phyloP scores from a whole-genome alignment of 2,329 filamentous ascomycete species.

The Claviceps pazoutovae region DNA sequence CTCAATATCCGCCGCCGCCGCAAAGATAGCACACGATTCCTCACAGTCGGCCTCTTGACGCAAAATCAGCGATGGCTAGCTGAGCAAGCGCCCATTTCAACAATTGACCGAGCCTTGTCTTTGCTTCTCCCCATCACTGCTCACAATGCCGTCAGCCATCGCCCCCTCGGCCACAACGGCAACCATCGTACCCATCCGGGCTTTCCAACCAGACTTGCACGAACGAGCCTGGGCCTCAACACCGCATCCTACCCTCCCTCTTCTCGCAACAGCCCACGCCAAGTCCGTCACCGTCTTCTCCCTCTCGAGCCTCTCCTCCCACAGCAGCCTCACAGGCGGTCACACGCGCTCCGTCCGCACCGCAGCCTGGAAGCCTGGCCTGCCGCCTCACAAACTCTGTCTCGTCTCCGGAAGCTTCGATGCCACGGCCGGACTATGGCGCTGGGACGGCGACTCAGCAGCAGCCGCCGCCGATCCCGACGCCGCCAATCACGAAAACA shows the following conservation, averaged over 20 bases:
- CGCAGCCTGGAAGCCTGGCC: conserved; percentile 73
- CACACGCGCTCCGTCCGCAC: conserved; percentile 83
- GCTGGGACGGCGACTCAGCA: conserved; percentile 37
- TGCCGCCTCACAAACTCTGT: conserved; percentile 49
- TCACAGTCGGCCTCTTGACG: too few relatives aligned
- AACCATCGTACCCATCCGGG: conserved; percentile 25
- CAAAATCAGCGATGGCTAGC: too few relatives aligned
- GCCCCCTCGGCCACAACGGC: neutral
- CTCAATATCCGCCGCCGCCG: too few relatives aligned
- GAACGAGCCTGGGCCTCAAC: conserved; percentile 74
- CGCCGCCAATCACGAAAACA: neutral
- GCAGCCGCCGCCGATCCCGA: too few relatives aligned
- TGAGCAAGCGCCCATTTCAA: too few relatives aligned
- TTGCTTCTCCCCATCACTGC: neutral
- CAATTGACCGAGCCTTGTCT: too few relatives aligned
- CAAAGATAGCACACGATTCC: too few relatives aligned
- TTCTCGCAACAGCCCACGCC: conserved; percentile 78
- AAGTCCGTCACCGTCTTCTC: conserved; percentile 86
- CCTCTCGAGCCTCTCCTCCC: conserved; percentile 62
- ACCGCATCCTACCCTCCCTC: conserved; percentile 74
- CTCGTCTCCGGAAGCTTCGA: conserved; percentile 92
- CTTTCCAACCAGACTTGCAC: conserved; percentile 42
- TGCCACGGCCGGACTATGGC: conserved; percentile 77
- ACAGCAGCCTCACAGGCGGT: conserved; percentile 70
- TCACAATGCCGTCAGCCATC: conserved; percentile 2